A percentile compares a stretch with the other conserved stretches of the same genome.
Evolutionary conservation across 768 basidiomycete genomes (phyloP).

Genomic region (Hirschioporus abietinus): DNA sequence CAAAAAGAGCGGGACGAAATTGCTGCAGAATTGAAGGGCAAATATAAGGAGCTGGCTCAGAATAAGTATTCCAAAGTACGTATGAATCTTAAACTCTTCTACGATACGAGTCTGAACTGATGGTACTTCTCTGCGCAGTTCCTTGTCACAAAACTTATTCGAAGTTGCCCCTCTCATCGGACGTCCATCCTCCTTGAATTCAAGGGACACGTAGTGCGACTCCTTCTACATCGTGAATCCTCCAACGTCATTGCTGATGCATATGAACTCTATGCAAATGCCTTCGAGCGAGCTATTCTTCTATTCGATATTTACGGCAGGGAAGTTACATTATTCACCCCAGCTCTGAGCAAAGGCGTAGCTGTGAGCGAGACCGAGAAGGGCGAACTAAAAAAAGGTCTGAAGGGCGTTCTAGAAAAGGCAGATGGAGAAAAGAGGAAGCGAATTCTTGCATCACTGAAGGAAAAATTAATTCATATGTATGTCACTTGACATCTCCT

Average conservation of each 20-base stretch:
- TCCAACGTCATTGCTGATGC: slow-evolving; percentile 80
- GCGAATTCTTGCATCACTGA: slow-evolving; percentile 62
- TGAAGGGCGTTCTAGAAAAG: slow-evolving; percentile 63
- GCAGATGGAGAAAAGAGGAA: slow-evolving; percentile 58
- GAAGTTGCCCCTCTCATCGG: slow-evolving; percentile 69
- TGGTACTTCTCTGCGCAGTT: slow-evolving; percentile 41
- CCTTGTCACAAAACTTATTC: slow-evolving; percentile 74
- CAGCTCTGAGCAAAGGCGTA: slow-evolving; percentile 14
- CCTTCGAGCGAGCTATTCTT: slow-evolving; percentile 76
- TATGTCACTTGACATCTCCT: slow-evolving; percentile 31
- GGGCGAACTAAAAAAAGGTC: slow-evolving; percentile 58
- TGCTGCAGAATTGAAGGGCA: slow-evolving; percentile 77
- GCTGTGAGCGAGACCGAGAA: slow-evolving; percentile 49
- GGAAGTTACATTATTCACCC: slow-evolving; percentile 68
- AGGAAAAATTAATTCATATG: slow-evolving; percentile 73
- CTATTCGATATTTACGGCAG: slow-evolving; percentile 89
- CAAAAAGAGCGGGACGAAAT: slow-evolving; percentile 73
- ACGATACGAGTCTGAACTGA: background rate
- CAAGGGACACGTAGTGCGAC: slow-evolving; percentile 64
- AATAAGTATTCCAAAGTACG: slow-evolving; percentile 87
- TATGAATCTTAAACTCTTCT: slow-evolving; percentile 8
- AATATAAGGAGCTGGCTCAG: slow-evolving; percentile 71
- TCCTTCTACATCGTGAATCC: slow-evolving; percentile 83
- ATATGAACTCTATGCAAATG: slow-evolving; percentile 82
- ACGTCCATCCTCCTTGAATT: slow-evolving; percentile 74